Conservation (phyloP, 441 rosid genomes). For the Populus hybrid region DNA sequence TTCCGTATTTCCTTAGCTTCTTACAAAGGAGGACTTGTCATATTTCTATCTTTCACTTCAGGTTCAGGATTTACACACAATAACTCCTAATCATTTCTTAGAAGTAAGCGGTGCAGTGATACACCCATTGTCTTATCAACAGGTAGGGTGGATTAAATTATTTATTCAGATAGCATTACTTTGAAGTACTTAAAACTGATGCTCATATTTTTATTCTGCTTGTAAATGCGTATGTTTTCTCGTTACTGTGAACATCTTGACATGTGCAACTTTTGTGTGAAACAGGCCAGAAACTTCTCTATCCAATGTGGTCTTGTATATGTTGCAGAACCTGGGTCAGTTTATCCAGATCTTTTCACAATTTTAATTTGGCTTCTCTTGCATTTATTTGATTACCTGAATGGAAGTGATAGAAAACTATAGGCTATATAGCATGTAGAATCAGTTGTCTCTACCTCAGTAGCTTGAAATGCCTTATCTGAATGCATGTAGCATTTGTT, state of each 20-base stretch:
- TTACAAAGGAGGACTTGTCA: neutral
- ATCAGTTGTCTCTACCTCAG: neutral
- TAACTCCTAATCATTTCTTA: conserved; percentile 86
- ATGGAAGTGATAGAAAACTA: too few species aligned
- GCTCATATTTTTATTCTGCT: neutral
- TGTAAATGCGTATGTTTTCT: neutral
- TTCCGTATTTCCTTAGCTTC: neutral
- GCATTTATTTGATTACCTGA: neutral
- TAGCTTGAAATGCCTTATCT: neutral
- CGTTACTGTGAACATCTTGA: neutral
- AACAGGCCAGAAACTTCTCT: conserved; percentile 94
- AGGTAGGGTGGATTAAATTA: conserved; percentile 46
- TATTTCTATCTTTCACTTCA: conserved; percentile 26
- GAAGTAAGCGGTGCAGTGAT: conserved; percentile 97
- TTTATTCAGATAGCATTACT: neutral
- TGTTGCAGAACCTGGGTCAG: conserved; percentile 90
- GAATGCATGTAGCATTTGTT: neutral
- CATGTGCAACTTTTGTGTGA: conserved; percentile 13
- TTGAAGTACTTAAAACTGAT: neutral
- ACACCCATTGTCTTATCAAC: conserved; percentile 96
- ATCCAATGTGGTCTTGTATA: conserved; percentile 89
- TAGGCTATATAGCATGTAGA: neutral
- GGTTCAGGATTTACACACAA: conserved; percentile 94
- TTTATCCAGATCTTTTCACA: conserved; percentile 1
- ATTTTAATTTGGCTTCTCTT: neutral